These are phyloP conservation scores for Cadophora sp. DNA, from an alignment of 2,329 filamentous ascomycete species.

Conservation along the genomic window DNA sequence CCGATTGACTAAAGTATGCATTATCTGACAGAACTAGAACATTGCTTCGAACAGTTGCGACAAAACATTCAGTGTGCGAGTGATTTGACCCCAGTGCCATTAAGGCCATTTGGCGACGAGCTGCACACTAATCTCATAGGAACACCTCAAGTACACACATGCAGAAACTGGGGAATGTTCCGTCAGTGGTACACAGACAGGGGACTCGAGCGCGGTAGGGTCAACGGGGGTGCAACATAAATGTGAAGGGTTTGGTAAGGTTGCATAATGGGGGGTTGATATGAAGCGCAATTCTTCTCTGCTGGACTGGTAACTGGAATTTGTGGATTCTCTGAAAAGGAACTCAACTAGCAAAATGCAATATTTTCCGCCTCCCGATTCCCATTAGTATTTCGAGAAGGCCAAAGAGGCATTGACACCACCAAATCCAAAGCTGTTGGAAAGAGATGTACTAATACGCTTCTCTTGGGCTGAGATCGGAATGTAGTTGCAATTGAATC, in stretches of 20 bases:
- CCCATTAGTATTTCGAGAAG: slow-evolving; percentile 55
- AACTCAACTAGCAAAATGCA: not conserved
- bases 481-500: slow-evolving; percentile 86
- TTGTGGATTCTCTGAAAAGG: not conserved
- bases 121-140: slow-evolving; percentile 26
- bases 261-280: not conserved
- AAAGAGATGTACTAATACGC: slow-evolving; percentile 75
- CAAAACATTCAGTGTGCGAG: slow-evolving; percentile 32
- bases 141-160: slow-evolving; percentile 32
- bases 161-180: slow-evolving; percentile 30
- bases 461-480: slow-evolving; percentile 73
- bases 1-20: not conserved
- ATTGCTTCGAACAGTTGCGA: slow-evolving; percentile 36
- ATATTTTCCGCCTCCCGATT: not conserved
- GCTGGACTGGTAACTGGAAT: too few relatives aligned
- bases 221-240: slow-evolving; percentile 22
- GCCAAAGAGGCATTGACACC: slow-evolving; percentile 93
- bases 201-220: slow-evolving; percentile 24
- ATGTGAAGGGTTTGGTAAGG: not conserved
- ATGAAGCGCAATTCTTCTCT: not conserved
- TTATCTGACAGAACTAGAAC: slow-evolving; percentile 17
- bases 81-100: slow-evolving; percentile 31
- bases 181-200: slow-evolving; percentile 32
- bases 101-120: slow-evolving; percentile 26
- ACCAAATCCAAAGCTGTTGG: slow-evolving; percentile 97